Evolutionary conservation across 164 flowering plant genomes (phyloP).

Genomic region (Santalum album): DNA sequence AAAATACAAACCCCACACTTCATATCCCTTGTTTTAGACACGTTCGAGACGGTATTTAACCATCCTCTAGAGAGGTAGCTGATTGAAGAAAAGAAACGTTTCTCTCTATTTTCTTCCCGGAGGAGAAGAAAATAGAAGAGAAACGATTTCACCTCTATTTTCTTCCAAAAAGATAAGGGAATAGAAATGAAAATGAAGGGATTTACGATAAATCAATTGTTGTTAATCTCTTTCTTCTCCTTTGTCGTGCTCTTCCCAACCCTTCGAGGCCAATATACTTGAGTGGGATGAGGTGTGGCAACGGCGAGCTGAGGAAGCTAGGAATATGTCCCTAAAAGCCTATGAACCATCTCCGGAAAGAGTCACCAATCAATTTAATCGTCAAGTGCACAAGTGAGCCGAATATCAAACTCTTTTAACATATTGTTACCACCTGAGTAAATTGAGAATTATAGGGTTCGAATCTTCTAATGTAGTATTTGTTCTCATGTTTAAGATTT

Average conservation of each 20-base stretch:
- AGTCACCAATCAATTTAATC: not conserved
- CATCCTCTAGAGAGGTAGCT: too few relatives aligned
- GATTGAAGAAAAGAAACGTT: too few relatives aligned
- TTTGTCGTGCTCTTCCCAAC: constrained; percentile 4
- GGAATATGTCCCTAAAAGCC: constrained; percentile 5
- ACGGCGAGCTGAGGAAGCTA: constrained; percentile 10
- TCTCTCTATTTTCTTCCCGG: not conserved
- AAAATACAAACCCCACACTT: too few relatives aligned
- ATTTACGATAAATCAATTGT: not conserved
- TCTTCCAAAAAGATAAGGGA: not conserved
- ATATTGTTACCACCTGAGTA: too few relatives aligned
- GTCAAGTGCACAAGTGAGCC: not conserved
- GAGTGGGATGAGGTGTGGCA: constrained; percentile 25
- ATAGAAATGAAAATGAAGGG: not conserved
- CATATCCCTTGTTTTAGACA: too few relatives aligned
- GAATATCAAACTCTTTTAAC: not conserved
- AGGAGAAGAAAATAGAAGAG: not conserved
- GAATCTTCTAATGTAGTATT: too few relatives aligned
- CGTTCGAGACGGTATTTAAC: too few relatives aligned
- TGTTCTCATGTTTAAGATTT: too few relatives aligned
- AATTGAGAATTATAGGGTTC: too few relatives aligned
- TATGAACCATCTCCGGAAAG: not conserved
- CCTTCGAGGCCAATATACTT: constrained; percentile 21
- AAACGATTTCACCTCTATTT: not conserved
- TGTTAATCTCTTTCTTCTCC: constrained; percentile 16